Percentiles rank a stretch among this genome's conserved stretches.
phyloP scores from a whole-genome alignment of 345 rosid genomes.

The Gossypium bickii region DNA sequence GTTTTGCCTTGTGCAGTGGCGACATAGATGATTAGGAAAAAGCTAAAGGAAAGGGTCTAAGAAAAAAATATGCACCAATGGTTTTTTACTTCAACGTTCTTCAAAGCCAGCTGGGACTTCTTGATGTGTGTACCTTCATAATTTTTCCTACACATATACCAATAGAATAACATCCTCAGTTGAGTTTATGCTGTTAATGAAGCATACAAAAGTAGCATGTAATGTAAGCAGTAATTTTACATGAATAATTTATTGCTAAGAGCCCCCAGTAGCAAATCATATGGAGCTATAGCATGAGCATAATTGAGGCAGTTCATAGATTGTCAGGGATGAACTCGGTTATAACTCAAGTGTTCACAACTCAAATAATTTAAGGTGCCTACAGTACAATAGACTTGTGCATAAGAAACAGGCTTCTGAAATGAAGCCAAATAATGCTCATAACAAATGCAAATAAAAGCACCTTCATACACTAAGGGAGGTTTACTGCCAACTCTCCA shows the following conservation, averaged over 20 bases:
- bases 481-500: background rate
- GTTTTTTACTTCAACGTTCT: background rate
- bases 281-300: conserved; percentile 5
- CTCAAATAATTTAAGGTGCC: conserved; percentile 3
- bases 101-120: background rate
- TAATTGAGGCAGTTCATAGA: conserved; percentile 4
- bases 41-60: background rate
- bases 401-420: background rate
- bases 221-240: background rate
- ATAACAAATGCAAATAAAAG: background rate
- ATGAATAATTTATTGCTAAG: background rate
- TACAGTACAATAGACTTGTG: background rate
- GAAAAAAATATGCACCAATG: too few species aligned
- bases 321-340: background rate
- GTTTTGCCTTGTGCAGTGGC: background rate
- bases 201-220: background rate
- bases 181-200: background rate
- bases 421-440: background rate
- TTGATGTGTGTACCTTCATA: background rate
- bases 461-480: background rate
- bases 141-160: background rate
- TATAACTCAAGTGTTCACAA: background rate
- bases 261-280: background rate
- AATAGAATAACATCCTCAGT: background rate
- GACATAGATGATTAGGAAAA: background rate